Conservation (phyloP, 2,329 filamentous ascomycete genomes). For the Xylariales sp. region DNA sequence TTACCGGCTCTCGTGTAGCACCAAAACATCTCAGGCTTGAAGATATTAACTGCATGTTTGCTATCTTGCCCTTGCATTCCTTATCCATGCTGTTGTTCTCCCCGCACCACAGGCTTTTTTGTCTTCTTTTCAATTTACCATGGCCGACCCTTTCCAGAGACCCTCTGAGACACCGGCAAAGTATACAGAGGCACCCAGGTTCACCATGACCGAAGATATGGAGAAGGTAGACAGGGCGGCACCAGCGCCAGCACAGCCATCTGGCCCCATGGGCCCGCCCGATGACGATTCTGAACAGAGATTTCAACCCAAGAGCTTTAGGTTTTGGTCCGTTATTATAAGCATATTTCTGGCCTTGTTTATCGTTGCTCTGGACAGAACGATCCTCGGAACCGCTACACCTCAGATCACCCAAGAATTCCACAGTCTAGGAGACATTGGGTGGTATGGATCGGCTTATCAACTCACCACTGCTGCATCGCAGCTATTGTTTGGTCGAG, state of each 20-base stretch:
- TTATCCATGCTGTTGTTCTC: conserved; percentile 6
- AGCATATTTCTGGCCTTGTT: conserved; percentile 68
- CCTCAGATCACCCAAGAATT: conserved; percentile 68
- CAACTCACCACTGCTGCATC: conserved; percentile 69
- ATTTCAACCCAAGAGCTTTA: conserved; percentile 63
- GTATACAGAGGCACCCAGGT: conserved; percentile 12
- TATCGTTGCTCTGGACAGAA: conserved; percentile 67
- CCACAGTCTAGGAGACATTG: conserved; percentile 68
- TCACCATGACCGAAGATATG: conserved; percentile 35
- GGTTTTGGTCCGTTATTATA: conserved; percentile 66
- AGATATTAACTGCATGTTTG: conserved; percentile 27
- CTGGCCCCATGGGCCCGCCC: conserved; percentile 7
- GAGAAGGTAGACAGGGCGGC: conserved; percentile 31
- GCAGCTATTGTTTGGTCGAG: conserved; percentile 64
- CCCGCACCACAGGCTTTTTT: neutral
- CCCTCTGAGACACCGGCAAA: conserved; percentile 33
- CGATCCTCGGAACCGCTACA: conserved; percentile 67
- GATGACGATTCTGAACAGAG: conserved; percentile 51
- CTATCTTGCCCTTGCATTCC: conserved; percentile 22
- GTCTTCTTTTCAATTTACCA: conserved; percentile 11
- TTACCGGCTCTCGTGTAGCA: conserved; percentile 24
- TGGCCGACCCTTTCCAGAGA: conserved; percentile 37
- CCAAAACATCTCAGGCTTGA: conserved; percentile 10
- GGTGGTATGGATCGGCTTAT: conserved; percentile 73
- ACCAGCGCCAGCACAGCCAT: conserved; percentile 15